These are phyloP conservation scores for Fusarium albidum DNA, from an alignment of 2,329 filamentous ascomycete species.

Conservation along the genomic window DNA sequence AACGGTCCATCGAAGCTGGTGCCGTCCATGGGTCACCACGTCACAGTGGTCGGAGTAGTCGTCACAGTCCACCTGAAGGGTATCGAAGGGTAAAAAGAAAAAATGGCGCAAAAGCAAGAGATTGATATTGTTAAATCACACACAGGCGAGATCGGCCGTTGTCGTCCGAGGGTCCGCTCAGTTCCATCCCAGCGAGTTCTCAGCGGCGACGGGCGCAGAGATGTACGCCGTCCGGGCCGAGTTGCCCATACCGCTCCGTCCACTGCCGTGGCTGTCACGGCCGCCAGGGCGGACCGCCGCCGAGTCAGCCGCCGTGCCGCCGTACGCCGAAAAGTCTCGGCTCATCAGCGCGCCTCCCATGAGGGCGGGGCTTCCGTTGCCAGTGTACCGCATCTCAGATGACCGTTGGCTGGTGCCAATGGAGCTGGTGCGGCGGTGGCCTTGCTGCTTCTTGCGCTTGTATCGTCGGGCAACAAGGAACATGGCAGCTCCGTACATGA, in stretches of 20 bases:
- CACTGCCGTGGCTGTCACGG: constrained; percentile 72
- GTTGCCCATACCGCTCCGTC: constrained; percentile 61
- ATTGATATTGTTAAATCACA: constrained; percentile 27
- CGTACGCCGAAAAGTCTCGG: constrained; percentile 64
- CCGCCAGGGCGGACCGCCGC: constrained; percentile 44
- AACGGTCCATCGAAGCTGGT: constrained; percentile 2
- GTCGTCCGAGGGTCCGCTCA: constrained; percentile 49
- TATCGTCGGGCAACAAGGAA: constrained; percentile 91
- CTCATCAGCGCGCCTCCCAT: constrained; percentile 75
- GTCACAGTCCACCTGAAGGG: constrained; percentile 43
- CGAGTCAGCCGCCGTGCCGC: constrained; percentile 49
- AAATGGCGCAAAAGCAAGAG: constrained; percentile 35
- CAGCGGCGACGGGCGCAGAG: constrained; percentile 87
- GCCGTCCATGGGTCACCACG: constrained; percentile 22
- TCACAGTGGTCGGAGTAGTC: constrained; percentile 34
- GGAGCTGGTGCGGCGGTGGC: constrained; percentile 80
- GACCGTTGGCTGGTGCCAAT: constrained; percentile 59
- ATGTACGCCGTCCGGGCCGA: constrained; percentile 72
- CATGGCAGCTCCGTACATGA: constrained; percentile 93
- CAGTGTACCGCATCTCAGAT: constrained; percentile 62
- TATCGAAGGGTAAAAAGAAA: constrained; percentile 44
- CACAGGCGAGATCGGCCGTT: constrained; percentile 23
- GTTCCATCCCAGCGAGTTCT: constrained; percentile 97
- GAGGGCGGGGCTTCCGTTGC: constrained; percentile 63
- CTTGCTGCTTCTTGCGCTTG: constrained; percentile 81